Base-by-base conservation (phyloP, 2,329 filamentous ascomycete species). In the Fusarium gaditjirri region DNA sequence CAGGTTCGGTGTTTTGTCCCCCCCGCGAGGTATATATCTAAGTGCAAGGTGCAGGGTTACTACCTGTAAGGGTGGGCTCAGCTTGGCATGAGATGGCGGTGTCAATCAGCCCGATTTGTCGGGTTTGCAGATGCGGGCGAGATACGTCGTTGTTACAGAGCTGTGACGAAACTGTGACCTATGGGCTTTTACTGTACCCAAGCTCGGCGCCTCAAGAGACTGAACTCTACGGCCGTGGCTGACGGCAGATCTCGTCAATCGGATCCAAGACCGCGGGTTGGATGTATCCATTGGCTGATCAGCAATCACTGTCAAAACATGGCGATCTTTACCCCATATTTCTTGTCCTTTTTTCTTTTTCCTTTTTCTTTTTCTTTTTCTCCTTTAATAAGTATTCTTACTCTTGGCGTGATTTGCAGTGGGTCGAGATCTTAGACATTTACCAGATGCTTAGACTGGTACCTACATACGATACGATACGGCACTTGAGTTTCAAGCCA, bases 221-320 rank as follows among this genome's bases (percentile, higher is more conserved):
- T 39, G 33, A 29, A 61, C 35, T 19, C 33, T 36, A 21, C 21
- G 29, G 46, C 56, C 44, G 25, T 46, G 27, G 39, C 44, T 64
- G 16, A 42, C 11, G 31, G 13, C 19, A 41, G 35, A 41, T 50
- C 29, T 59, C 17, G 23, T 36, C 29, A 47, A 44, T 13, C 8
- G 31, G 27, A 47, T 27, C 66, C 41, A 21, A 58, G 36, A 23
- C 41, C 4, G 25, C 31, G 57, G 57, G 41, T 44, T 55, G 31
- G 23, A 38, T 55, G 25, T 7, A 19, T 13, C 23, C n/a, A 29
- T 43, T 19, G 7, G 13, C 9, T 62, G 47, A 67, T 61, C 61
- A 73, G 36, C 73, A 58, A 70, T 66, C 61, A 13, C 9, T 10
- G 8, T 8, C 16, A 9, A 42, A n/a, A 29, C 33, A 38, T 13